Evolutionary conservation across 2,329 filamentous ascomycete genomes (phyloP).

Genomic region (Ceratocystis harringtonii): DNA sequence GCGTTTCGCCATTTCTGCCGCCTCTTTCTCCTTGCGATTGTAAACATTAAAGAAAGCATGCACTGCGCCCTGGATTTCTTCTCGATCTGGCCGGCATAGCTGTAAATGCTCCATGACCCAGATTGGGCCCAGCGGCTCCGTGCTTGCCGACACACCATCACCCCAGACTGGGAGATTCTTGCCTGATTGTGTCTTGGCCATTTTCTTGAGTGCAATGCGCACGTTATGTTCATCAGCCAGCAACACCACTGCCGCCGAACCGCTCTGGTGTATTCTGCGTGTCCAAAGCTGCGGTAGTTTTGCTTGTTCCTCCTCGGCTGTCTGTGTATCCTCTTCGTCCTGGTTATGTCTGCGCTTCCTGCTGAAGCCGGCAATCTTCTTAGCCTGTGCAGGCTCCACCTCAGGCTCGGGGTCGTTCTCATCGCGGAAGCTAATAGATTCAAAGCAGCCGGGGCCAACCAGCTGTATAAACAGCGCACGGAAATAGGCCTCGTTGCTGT

Average conservation of each 20-base stretch:
- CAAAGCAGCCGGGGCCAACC: slow-evolving; percentile 63
- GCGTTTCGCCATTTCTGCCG: slow-evolving; percentile 44
- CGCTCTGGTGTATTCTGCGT: slow-evolving; percentile 52
- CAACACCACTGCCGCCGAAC: slow-evolving; percentile 63
- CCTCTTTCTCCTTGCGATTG: slow-evolving; percentile 52
- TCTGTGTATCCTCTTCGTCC: slow-evolving; percentile 40
- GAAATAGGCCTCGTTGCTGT: slow-evolving; percentile 65
- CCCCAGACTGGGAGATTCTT: slow-evolving; percentile 56
- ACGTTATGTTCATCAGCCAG: slow-evolving; percentile 74
- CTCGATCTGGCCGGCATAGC: slow-evolving; percentile 54
- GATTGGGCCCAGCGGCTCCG: slow-evolving; percentile 35
- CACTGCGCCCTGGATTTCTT: slow-evolving; percentile 51
- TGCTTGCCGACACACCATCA: slow-evolving; percentile 38
- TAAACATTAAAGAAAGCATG: slow-evolving; percentile 82
- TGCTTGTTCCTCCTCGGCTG: slow-evolving; percentile 42
- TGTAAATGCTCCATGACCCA: slow-evolving; percentile 52
- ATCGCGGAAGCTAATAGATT: slow-evolving; percentile 60
- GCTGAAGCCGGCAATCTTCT: slow-evolving; percentile 27
- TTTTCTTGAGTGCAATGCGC: slow-evolving; percentile 61
- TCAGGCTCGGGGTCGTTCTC: slow-evolving; percentile 31
- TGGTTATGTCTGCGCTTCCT: slow-evolving; percentile 36
- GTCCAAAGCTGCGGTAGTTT: slow-evolving; percentile 60
- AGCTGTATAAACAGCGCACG: slow-evolving; percentile 59
- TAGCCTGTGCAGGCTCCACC: slow-evolving; percentile 26
- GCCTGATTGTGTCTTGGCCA: slow-evolving; percentile 41